These are phyloP conservation scores for Podosphaera fusca DNA, from an alignment of 2,329 filamentous ascomycete genomes.

Conservation along the genomic window DNA sequence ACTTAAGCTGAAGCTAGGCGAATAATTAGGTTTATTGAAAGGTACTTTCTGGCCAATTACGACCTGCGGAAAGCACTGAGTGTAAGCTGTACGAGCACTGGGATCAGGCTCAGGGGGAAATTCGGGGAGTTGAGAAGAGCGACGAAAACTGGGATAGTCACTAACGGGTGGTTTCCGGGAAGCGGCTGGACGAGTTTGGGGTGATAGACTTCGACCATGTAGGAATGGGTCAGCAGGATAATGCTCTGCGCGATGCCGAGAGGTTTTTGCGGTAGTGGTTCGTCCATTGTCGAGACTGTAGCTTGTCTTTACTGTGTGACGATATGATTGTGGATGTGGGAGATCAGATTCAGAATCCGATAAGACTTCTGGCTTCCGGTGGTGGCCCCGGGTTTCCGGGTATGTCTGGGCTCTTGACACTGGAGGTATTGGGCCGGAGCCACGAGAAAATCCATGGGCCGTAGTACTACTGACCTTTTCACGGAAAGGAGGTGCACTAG, in stretches of 20 bases:
- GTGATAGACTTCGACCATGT: slow-evolving; percentile 10
- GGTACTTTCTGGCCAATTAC: neutral
- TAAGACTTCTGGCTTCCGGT: slow-evolving; percentile 7
- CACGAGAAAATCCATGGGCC: slow-evolving; percentile 6
- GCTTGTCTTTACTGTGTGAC: slow-evolving; percentile 3
- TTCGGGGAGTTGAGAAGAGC: neutral
- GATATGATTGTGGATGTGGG: slow-evolving; percentile 2
- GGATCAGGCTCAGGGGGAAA: neutral
- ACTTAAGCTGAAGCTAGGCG: neutral
- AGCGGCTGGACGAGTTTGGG: slow-evolving; percentile 7
- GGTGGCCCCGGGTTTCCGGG: slow-evolving; percentile 3
- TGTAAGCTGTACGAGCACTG: neutral
- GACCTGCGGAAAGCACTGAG: too few species aligned
- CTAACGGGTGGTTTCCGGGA: slow-evolving; percentile 1
- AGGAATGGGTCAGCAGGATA: slow-evolving; percentile 5
- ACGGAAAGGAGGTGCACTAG: slow-evolving; percentile 12
- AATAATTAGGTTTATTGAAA: neutral
- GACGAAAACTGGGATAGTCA: neutral
- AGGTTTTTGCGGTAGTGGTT: slow-evolving; percentile 3
- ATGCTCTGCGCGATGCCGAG: slow-evolving; percentile 2
- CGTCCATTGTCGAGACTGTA: slow-evolving; percentile 11
- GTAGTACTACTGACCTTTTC: slow-evolving; percentile 13
- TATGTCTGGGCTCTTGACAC: slow-evolving; percentile 13
- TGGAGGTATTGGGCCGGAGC: slow-evolving; percentile 9
- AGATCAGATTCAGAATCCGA: slow-evolving; percentile 9